phyloP scores from a whole-genome alignment of 805 yeast species.

The Sugiyamaella americana region DNA sequence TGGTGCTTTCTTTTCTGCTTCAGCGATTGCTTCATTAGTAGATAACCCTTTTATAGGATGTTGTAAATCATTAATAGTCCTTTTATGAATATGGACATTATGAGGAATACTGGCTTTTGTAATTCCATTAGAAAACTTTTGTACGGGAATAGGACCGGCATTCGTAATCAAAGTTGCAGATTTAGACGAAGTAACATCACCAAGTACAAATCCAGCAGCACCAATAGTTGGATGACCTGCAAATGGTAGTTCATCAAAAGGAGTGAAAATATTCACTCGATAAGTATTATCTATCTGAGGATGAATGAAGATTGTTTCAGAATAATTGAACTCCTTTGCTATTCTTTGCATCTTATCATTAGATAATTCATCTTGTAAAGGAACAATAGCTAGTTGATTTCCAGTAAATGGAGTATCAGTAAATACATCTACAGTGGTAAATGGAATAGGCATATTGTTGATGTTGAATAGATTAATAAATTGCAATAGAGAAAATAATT shows the following conservation, averaged over 20 bases:
- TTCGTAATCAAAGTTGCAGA: conserved; percentile 1
- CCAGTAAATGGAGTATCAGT: conserved; percentile 39
- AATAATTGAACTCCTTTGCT: conserved; percentile 55
- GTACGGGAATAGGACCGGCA: conserved; percentile 9
- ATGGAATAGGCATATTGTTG: too few species aligned
- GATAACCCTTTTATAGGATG: neutral
- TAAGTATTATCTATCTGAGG: conserved; percentile 38
- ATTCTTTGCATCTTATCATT: conserved; percentile 40
- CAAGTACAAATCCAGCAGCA: conserved; percentile 10
- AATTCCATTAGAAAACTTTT: neutral
- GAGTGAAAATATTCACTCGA: conserved; percentile 45
- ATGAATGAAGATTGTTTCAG: conserved; percentile 51
- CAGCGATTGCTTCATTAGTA: neutral
- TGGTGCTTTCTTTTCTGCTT: neutral
- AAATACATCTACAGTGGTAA: conserved; percentile 38
- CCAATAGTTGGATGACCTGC: conserved; percentile 65
- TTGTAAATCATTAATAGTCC: neutral
- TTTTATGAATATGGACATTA: conserved; percentile 6
- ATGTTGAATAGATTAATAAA: too few species aligned
- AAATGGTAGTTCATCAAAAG: conserved; percentile 46
- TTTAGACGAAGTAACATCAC: neutral
- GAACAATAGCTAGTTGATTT: conserved; percentile 52
- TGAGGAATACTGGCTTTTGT: conserved; percentile 4
- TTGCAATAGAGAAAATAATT: too few species aligned
- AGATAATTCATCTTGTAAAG: conserved; percentile 37